phyloP scores from a whole-genome alignment of 2,329 filamentous ascomycete species.

The Juglanconis sp. region DNA sequence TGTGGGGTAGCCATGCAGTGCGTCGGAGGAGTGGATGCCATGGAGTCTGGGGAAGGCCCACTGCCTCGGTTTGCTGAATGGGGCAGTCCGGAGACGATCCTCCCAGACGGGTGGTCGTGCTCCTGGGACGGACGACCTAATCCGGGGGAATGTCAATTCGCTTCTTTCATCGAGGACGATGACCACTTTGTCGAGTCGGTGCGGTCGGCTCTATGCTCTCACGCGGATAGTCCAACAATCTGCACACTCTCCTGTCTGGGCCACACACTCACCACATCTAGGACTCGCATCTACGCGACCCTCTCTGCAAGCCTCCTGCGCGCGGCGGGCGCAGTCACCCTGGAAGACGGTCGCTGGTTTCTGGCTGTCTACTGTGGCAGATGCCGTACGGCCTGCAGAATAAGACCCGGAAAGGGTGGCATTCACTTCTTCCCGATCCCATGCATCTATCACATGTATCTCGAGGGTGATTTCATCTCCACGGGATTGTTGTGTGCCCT shows the following conservation, averaged over 20 bases:
- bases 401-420: not conserved
- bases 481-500: not conserved
- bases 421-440: not conserved
- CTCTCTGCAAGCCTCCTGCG: not conserved
- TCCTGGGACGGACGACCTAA: not conserved
- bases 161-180: too few species aligned
- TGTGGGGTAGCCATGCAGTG: slow-evolving; percentile 12
- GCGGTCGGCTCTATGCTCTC: too few species aligned
- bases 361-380: not conserved
- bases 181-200: too few species aligned
- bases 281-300: too few species aligned
- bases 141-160: not conserved
- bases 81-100: slow-evolving; percentile 10
- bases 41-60: slow-evolving; percentile 1
- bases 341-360: not conserved
- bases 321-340: not conserved
- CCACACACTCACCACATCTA: not conserved
- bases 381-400: not conserved
- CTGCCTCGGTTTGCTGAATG: slow-evolving; percentile 9
- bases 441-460: not conserved
- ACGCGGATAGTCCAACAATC: not conserved
- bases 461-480: not conserved
- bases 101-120: not conserved
- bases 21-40: not conserved
- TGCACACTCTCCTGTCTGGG: not conserved